These are phyloP conservation scores for Oryza nivara DNA, from an alignment of 176 grass and related monocot species.

Conservation along the genomic window DNA sequence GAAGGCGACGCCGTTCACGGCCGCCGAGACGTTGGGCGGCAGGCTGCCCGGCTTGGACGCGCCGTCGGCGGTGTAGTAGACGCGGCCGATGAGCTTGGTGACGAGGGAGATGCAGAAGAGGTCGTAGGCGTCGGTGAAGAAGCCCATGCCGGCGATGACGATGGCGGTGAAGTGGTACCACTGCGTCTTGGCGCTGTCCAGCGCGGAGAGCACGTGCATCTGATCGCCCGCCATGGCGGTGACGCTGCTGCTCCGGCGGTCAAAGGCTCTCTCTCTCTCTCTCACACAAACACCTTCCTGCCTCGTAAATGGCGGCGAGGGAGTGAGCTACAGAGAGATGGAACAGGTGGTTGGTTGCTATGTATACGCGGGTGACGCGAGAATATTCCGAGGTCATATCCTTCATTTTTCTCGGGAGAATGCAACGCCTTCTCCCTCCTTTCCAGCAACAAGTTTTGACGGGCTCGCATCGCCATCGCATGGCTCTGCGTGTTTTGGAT, in stretches of 20 bases:
- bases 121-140: slow-evolving; percentile 64
- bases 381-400: slow-evolving; percentile 40
- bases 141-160: slow-evolving; percentile 59
- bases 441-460: slow-evolving; percentile 33
- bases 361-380: slow-evolving; percentile 17
- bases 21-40: slow-evolving; percentile 22
- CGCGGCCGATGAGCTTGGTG: slow-evolving; percentile 57
- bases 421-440: slow-evolving; percentile 13
- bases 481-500: background rate
- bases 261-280: background rate
- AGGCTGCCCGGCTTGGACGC: slow-evolving; percentile 24
- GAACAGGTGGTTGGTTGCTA: background rate
- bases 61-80: slow-evolving; percentile 46
- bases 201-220: slow-evolving; percentile 44
- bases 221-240: slow-evolving; percentile 35
- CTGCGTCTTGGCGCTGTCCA: slow-evolving; percentile 51
- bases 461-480: background rate
- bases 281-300: background rate
- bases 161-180: slow-evolving; percentile 65
- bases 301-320: background rate
- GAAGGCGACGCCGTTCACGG: slow-evolving; percentile 42
- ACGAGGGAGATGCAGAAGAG: slow-evolving; percentile 57
- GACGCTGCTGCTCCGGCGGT: background rate
- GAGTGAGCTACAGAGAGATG: background rate
- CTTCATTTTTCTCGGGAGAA: slow-evolving; percentile 18